phyloP scores from a whole-genome alignment of 768 basidiomycete species.

The Suillus brevipes region DNA sequence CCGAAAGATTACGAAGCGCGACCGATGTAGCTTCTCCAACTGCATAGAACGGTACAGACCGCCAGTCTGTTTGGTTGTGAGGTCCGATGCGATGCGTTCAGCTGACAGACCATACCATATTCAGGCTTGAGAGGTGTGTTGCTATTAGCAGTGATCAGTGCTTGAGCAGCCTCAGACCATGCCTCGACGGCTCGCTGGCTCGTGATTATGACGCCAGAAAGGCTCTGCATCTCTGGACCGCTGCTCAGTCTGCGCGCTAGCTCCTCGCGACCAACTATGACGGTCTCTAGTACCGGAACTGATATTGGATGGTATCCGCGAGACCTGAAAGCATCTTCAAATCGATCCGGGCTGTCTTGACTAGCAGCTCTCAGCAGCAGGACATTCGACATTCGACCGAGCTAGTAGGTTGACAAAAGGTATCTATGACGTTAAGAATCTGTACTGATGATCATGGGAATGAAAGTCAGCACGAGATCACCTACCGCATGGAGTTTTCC shows the following conservation, averaged over 20 bases:
- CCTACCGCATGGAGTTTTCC: neutral
- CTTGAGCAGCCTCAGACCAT: conserved; percentile 51
- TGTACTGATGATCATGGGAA: neutral
- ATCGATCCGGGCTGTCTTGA: conserved; percentile 49
- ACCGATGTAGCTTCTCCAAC: conserved; percentile 69
- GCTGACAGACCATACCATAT: conserved; percentile 14
- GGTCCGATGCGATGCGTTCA: neutral
- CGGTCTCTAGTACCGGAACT: conserved; percentile 74
- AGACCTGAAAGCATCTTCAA: conserved; percentile 50
- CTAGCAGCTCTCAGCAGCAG: conserved; percentile 43
- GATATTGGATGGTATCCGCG: conserved; percentile 55
- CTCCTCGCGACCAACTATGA: conserved; percentile 45
- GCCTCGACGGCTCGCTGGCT: conserved; percentile 78
- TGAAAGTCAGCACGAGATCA: neutral
- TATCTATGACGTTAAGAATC: neutral
- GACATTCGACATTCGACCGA: conserved; percentile 30
- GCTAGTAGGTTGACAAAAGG: neutral
- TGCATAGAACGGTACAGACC: conserved; percentile 68
- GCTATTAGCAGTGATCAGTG: conserved; percentile 14
- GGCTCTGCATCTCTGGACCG: conserved; percentile 35
- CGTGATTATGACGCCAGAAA: conserved; percentile 72
- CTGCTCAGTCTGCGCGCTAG: conserved; percentile 44
- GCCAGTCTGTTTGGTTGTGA: conserved; percentile 47
- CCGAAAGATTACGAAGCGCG: conserved; percentile 39
- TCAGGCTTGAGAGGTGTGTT: neutral